Conservation (phyloP, 1,284 basidiomycete species). For the Rhodotorula sp. region DNA sequence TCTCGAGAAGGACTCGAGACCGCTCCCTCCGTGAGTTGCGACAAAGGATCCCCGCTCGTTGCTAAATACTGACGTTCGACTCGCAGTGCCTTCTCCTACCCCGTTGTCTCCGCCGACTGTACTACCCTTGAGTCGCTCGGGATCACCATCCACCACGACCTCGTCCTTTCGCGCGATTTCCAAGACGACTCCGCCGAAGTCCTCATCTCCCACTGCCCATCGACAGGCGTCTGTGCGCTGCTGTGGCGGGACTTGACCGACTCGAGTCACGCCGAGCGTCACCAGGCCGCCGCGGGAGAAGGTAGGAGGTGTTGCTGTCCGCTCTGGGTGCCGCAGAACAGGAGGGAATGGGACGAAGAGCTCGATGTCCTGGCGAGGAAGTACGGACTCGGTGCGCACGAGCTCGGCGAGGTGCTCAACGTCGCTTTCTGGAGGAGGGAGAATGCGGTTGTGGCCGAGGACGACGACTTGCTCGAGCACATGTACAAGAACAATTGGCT, state of each 20-base stretch:
- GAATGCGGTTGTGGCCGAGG: not conserved
- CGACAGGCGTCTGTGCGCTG: not conserved
- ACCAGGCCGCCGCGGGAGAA: not conserved
- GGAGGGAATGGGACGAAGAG: not conserved
- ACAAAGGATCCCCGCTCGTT: too few relatives aligned
- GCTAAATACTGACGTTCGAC: not conserved
- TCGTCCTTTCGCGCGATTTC: not conserved
- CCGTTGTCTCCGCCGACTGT: not conserved
- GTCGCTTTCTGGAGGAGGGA: not conserved
- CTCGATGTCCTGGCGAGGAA: not conserved
- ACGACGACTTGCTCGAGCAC: not conserved
- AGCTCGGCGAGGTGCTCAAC: not conserved
- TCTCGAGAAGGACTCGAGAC: not conserved
- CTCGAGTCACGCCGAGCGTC: not conserved
- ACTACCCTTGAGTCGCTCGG: not conserved
- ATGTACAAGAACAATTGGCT: constrained; percentile 13
- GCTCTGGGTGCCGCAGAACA: not conserved
- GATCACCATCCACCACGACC: not conserved
- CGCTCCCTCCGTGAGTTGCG: not conserved
- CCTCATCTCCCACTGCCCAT: not conserved
- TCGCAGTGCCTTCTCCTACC: not conserved
- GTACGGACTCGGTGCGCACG: not conserved
- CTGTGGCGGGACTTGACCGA: not conserved
- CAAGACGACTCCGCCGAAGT: not conserved
- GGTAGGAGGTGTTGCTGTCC: constrained; percentile 7